These are phyloP conservation scores for Mrakia frigida DNA, from an alignment of 768 basidiomycete species.

Conservation along the genomic window DNA sequence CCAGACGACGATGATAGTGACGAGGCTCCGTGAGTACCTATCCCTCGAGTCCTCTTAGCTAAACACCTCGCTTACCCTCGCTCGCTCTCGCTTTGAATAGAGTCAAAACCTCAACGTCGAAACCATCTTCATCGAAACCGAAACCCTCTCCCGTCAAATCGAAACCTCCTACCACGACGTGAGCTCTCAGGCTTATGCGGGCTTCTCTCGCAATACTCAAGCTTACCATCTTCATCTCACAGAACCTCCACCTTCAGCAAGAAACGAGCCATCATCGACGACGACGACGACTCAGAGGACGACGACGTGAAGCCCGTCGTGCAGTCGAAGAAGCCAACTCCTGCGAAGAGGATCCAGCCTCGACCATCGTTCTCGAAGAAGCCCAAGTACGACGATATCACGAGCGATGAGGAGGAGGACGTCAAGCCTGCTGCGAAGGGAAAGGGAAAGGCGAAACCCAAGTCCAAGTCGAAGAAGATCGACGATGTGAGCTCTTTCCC, in stretches of 20 bases:
- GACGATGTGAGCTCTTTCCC: constrained; percentile 19
- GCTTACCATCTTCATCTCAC: too few relatives aligned
- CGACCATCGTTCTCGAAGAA: neutral
- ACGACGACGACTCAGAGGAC: constrained; percentile 28
- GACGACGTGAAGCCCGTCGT: constrained; percentile 36
- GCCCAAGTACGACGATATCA: neutral
- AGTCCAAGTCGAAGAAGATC: constrained; percentile 29
- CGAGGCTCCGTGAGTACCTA: neutral
- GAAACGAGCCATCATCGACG: neutral
- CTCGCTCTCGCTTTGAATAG: neutral
- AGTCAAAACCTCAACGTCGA: constrained; percentile 32
- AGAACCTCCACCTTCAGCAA: neutral
- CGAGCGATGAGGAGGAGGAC: neutral
- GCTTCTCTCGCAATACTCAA: neutral
- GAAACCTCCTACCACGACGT: neutral
- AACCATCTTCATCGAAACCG: constrained; percentile 16
- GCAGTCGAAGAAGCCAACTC: constrained; percentile 34
- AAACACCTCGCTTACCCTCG: neutral
- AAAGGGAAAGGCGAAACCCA: constrained; percentile 30
- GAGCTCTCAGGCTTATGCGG: neutral
- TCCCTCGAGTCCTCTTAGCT: neutral
- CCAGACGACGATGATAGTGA: neutral
- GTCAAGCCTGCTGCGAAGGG: constrained; percentile 16
- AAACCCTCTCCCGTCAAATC: constrained; percentile 1
- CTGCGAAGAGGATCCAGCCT: neutral